phyloP scores from a whole-genome alignment of 495 filamentous ascomycete species.

The Diplogelasinospora grovesii region DNA sequence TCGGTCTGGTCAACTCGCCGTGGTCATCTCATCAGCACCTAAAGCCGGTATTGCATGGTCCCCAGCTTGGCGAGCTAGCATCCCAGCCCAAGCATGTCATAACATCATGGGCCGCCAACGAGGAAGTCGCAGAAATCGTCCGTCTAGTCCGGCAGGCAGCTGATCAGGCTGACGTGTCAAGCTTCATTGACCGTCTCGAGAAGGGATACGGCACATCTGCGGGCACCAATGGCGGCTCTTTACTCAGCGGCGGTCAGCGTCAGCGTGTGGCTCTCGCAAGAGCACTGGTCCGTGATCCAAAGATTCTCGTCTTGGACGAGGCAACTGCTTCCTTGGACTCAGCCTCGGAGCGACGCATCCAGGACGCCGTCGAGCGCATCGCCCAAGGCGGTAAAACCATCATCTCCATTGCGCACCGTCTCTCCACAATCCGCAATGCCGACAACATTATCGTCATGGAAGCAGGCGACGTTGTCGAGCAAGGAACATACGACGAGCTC shows the following conservation, averaged over 20 bases:
- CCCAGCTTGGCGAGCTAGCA: conserved; percentile 11
- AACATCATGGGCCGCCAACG: not conserved
- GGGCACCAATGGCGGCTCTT: conserved; percentile 79
- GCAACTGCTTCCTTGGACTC: conserved; percentile 88
- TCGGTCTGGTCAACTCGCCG: conserved; percentile 80
- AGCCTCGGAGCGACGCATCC: conserved; percentile 85
- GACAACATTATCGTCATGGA: conserved; percentile 93
- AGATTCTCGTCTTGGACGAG: conserved; percentile 82
- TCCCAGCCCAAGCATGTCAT: conserved; percentile 9
- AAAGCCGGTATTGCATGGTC: conserved; percentile 11
- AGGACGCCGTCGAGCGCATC: conserved; percentile 78
- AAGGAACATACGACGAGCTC: conserved; percentile 62
- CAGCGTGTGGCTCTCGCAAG: conserved; percentile 78
- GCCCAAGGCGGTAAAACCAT: conserved; percentile 80
- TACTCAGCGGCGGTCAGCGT: conserved; percentile 87
- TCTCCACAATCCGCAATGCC: conserved; percentile 90
- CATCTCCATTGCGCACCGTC: conserved; percentile 85
- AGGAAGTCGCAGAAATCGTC: conserved; percentile 45
- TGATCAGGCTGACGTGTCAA: conserved; percentile 80
- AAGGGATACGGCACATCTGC: conserved; percentile 86
- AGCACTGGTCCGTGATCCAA: conserved; percentile 81
- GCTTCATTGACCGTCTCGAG: conserved; percentile 74
- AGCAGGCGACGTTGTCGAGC: conserved; percentile 72
- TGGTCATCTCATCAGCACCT: conserved; percentile 52
- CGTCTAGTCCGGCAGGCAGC: conserved; percentile 70